Evolutionary conservation across 2,329 filamentous ascomycete genomes (phyloP), one percentile per base, ranked within the genome.

Genomic region (Graphilbum fragrans): DNA sequence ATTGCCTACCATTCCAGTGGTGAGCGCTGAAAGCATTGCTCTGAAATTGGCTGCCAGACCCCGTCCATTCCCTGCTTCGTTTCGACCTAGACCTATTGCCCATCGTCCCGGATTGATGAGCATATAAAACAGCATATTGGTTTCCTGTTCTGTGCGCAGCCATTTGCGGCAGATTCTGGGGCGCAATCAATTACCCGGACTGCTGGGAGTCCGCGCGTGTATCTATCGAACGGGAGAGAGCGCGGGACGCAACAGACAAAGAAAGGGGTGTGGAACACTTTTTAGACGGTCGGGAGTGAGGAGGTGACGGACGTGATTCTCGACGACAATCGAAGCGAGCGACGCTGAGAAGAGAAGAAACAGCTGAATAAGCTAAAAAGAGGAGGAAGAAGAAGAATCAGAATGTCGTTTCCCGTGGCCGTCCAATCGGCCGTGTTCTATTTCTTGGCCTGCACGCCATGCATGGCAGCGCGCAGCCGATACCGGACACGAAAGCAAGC

Each of bases 371-470:
- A 18, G 37, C 14, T 5, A 35, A 16, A 11, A 31, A 22, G 18
- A 32, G 22, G 21, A 27, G n/a, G 31, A 29, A 33, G 23, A 17
- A 21, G 35, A 17, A 10, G 27, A n/a, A 12, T 6, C 36, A 46
- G 12, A 42, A 73, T 72, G 69, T 69, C 69, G 45, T 63, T 79
- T 48, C 63, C 65, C 43, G 67, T 74, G 45, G 77, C 75, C 53
- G 65, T 86, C 25, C 84, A 86, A 59, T 87, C 82, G 41, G 81
- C 80, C 49, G 64, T 85, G 57, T 88, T 87, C 67, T 86, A 85
- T 65, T 70, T 86, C 50, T 64, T 82, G 45, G 82, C 82, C 42
- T 90, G 84, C 57, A 79, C 81, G 47, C 83, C 83, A 61, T 95
- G 87, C 63, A 70, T 79, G 43, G 75, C 84, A 50, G 73, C 81